Evolutionary conservation across 2,329 filamentous ascomycete species (phyloP), one percentile per base, ranked within the genome.

Genomic region (Parastagonospora avenae): DNA sequence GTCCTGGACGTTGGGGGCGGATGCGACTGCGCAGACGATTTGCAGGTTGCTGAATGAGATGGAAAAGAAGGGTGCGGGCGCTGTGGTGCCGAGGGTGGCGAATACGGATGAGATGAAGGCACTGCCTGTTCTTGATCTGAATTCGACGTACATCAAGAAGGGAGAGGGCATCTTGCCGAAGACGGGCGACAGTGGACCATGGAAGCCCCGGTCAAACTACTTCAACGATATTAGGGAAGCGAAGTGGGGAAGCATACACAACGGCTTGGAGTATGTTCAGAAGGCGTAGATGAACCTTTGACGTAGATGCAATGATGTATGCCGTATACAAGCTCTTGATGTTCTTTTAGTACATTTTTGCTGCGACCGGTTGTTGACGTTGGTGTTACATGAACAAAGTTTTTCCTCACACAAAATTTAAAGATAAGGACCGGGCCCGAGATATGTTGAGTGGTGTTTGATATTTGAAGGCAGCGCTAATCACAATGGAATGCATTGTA

Each of bases 1-100:
- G 0, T 77, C 79, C 0, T 87, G 85, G 84, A 86, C 83, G 0
- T 71, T 85, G 2, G 82, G 82, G 1, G 79, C 80, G 0, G 84
- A 87, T 49, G 77, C 76, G 2, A 80, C 78, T 2, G 77, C 76
- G 0, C 68, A 71, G 31, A 27, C 37, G 11, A 11, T 39, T 7
- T 16, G n/a, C 15, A n/a, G 37, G 7, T 16, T 39, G 14, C 15
- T 39, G 14, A 39, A 39, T 8, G 37, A 39, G 37, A 39, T 39
- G 37, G 6, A 39, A 2, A 39, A 39, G 16, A 39, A 27, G 16
- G 15, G 15, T 15, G n/a, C n/a, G 5, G n/a, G 37, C 24, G 40
- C 29, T 12, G 24, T 42, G n/a, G 28, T 42, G 5, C 40, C 40
- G 14, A 15, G 40, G 19, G 11, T 42, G 12, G 27, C 28, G n/a